Evolutionary conservation across 2,329 filamentous ascomycete genomes (phyloP).

Genomic region (Aureobasidium sp.): DNA sequence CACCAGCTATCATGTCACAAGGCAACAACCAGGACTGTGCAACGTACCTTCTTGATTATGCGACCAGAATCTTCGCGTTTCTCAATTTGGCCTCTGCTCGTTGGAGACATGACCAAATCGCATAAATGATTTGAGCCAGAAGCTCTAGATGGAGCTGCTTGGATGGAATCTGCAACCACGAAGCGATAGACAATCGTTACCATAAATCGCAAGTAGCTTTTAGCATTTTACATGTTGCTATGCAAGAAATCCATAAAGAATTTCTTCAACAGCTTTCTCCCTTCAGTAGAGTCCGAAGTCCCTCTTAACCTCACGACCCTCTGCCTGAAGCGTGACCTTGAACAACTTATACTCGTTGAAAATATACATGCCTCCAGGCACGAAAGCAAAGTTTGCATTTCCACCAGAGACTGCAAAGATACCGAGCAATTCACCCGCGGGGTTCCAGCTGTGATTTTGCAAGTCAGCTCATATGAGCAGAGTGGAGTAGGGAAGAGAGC

Average conservation of each 20-base stretch:
- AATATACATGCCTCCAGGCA: slow-evolving; percentile 27
- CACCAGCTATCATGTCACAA: background rate
- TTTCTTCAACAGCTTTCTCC: background rate
- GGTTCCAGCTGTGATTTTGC: slow-evolving; percentile 9
- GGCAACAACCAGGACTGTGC: background rate
- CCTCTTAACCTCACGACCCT: slow-evolving; percentile 27
- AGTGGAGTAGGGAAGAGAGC: no score
- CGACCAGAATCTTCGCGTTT: background rate
- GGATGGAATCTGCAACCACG: no score
- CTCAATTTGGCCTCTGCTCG: background rate
- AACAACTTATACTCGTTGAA: slow-evolving; percentile 29
- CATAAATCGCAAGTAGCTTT: no score
- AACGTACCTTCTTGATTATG: background rate
- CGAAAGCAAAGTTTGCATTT: slow-evolving; percentile 33
- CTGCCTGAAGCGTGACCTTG: slow-evolving; percentile 27
- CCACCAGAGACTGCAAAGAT: slow-evolving; percentile 45
- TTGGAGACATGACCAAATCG: background rate
- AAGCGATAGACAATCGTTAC: background rate
- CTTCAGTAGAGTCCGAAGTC: slow-evolving; percentile 24
- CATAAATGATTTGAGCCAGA: background rate
- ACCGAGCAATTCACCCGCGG: slow-evolving; percentile 21
- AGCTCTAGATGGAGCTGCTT: no score
- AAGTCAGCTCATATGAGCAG: background rate
- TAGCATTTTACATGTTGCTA: no score
- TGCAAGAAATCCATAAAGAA: no score